Evolutionary conservation across 176 grass and related monocot species (phyloP), one percentile per base, ranked within the genome.

Genomic region (Rhipidocladum racemiflorum): DNA sequence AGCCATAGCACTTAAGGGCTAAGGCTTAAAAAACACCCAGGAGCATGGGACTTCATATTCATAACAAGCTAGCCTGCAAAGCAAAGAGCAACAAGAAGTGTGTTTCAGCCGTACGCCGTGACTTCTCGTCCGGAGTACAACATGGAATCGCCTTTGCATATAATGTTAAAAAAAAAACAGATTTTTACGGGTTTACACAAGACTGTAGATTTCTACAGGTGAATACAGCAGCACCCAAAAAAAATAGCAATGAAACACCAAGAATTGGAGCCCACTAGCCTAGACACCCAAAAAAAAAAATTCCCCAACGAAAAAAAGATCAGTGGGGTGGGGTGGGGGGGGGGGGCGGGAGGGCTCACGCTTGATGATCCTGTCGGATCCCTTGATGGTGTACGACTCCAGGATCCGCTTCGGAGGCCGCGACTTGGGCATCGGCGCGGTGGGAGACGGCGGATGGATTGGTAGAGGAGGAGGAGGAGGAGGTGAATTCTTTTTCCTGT

Each of bases 341-440:
- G 30, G 20, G 13, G 16, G 1, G 4, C 9, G 6, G 11, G 66
- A 20, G 1, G 38, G 32, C 90, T 96, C 82, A 97, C 94, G 86
- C 81, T 80, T 89, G 81, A 97, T 87, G 53, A 91, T 24, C 81
- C 86, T 89, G 73, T 97, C 89, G n/a, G 94, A 80, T 24, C 94
- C 94, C 85, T 97, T 97, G 87, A 97, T 93, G 70, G 94, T 85
- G 63, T 93, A 91, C 46, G 86, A 97, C 54, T 93, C 94, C 42
- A 97, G 88, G 55, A 76, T 79, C 82, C 84, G 80, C 78, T 92
- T 95, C 75, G 85, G 68, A 55, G 90, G 85, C 43, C 91, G 91
- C 62, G 91, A 77, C 69, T 87, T 97, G 48, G 88, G 81, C 94
- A 89, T 93, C 72, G 20, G 63, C 30, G 82, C 43, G 30, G 38